These are phyloP conservation scores for Kwoniella shandongensis DNA, from an alignment of 768 basidiomycete species.

Conservation along the genomic window DNA sequence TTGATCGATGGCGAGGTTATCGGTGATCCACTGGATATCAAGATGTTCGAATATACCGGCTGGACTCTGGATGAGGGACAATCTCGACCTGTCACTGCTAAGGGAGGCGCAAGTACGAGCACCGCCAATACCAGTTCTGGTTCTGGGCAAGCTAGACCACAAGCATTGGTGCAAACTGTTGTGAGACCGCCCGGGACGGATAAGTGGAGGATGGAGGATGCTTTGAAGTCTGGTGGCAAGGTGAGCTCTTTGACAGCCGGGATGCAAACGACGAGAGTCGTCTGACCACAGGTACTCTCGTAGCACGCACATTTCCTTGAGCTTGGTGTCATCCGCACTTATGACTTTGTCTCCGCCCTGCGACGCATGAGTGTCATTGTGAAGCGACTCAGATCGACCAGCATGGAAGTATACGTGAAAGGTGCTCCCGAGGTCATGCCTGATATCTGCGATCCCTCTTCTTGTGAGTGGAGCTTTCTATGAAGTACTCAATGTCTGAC, in stretches of 20 bases:
- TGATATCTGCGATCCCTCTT: constrained; percentile 86
- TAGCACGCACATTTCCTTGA: constrained; percentile 97
- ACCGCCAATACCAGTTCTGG: background rate
- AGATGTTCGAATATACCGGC: constrained; percentile 96
- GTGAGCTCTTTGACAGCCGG: constrained; percentile 55
- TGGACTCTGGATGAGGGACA: constrained; percentile 97
- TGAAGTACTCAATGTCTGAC: background rate
- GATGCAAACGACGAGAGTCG: background rate
- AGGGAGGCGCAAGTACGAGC: constrained; percentile 25
- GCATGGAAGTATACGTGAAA: constrained; percentile 98
- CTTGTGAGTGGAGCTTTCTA: constrained; percentile 64
- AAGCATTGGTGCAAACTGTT: constrained; percentile 91
- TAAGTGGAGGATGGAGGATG: constrained; percentile 87
- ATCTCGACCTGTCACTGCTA: constrained; percentile 60
- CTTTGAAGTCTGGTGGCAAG: constrained; percentile 76
- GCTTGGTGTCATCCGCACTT: constrained; percentile 90
- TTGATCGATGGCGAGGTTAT: constrained; percentile 82
- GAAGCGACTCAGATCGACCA: constrained; percentile 85
- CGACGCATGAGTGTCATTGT: constrained; percentile 97
- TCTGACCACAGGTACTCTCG: background rate
- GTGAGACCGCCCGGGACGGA: constrained; percentile 93
- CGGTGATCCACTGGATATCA: constrained; percentile 92
- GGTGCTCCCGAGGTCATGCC: constrained; percentile 98
- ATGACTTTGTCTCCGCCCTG: constrained; percentile 91
- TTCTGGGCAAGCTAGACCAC: constrained; percentile 60